Evolutionary conservation across 768 basidiomycete species (phyloP).

Genomic region (Tylopilus vinaceipallidus): DNA sequence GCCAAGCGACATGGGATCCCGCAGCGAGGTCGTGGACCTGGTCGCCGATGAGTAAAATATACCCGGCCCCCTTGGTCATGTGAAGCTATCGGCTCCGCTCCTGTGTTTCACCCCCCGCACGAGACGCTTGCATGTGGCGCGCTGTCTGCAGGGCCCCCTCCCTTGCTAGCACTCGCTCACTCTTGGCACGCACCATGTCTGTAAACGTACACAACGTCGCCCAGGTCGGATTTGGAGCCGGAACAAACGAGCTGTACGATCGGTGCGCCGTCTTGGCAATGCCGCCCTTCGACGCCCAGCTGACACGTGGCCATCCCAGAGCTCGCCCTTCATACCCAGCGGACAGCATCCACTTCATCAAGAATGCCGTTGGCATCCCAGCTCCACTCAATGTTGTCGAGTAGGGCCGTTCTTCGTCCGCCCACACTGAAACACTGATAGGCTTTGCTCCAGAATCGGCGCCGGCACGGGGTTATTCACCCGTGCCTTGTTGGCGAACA

Average conservation of each 20-base stretch:
- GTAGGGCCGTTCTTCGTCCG: conserved; percentile 38
- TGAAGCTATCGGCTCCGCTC: too few species aligned
- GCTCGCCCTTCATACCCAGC: conserved; percentile 82
- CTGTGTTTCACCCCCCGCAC: too few species aligned
- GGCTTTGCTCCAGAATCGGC: conserved; percentile 55
- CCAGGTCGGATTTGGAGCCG: conserved; percentile 68
- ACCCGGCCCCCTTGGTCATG: too few species aligned
- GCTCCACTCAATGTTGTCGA: conserved; percentile 63
- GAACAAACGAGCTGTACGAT: conserved; percentile 84
- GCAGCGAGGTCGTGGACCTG: too few species aligned
- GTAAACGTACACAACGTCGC: conserved; percentile 61
- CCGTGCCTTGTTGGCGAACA: conserved; percentile 69
- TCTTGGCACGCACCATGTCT: conserved; percentile 24
- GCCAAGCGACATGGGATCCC: too few species aligned
- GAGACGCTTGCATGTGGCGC: too few species aligned
- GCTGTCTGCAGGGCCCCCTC: neutral
- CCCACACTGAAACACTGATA: neutral
- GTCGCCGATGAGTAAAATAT: too few species aligned
- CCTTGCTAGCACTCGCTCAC: neutral
- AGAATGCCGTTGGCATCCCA: conserved; percentile 38
- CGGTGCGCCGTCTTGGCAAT: conserved; percentile 39
- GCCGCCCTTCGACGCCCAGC: neutral
- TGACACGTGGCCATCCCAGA: conserved; percentile 34
- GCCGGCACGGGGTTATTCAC: conserved; percentile 90
- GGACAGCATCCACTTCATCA: conserved; percentile 59